phyloP scores from a whole-genome alignment of 1,139 yeast genomes.

The Lodderomyces jiufengensis region DNA sequence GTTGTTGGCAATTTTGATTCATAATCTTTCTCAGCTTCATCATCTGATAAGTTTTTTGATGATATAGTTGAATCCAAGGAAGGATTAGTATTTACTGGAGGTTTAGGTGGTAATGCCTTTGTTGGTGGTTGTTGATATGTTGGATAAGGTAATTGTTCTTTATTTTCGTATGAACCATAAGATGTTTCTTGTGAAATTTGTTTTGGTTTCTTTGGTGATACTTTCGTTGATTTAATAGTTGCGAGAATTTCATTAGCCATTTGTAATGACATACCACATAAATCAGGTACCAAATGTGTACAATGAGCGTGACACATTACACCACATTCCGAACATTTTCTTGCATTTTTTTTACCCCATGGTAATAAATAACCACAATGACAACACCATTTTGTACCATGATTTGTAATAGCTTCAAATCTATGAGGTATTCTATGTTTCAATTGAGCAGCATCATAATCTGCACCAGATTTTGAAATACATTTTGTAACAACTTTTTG shows the following conservation, averaged over 20 bases:
- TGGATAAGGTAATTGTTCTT: not conserved
- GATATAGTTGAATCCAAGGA: slow-evolving; percentile 12
- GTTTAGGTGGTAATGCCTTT: slow-evolving; percentile 8
- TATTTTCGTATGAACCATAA: not conserved
- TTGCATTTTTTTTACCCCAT: slow-evolving; percentile 90
- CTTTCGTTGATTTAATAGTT: slow-evolving; percentile 70
- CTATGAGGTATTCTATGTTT: slow-evolving; percentile 97
- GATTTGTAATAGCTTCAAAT: slow-evolving; percentile 83
- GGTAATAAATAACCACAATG: slow-evolving; percentile 97
- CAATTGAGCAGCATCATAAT: slow-evolving; percentile 81
- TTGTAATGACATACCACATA: slow-evolving; percentile 98
- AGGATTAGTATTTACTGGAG: slow-evolving; percentile 8
- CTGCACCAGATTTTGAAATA: slow-evolving; percentile 86
- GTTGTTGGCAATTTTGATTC: slow-evolving; percentile 34
- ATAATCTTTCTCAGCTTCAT: slow-evolving; percentile 22
- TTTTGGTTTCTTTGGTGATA: slow-evolving; percentile 12
- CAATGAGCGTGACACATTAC: slow-evolving; percentile 92
- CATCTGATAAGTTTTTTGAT: slow-evolving; percentile 21
- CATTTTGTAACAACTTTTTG: slow-evolving; percentile 93
- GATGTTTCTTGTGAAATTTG: slow-evolving; percentile 1
- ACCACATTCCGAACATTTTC: slow-evolving; percentile 94
- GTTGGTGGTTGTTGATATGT: not conserved
- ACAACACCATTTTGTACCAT: slow-evolving; percentile 98
- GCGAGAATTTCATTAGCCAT: slow-evolving; percentile 86
- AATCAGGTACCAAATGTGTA: slow-evolving; percentile 92